Percentiles rank a stretch among this genome's conserved stretches.
These are phyloP conservation scores for Trichoderma sp. DNA, from an alignment of 2,329 filamentous ascomycete species.

Conservation along the genomic window DNA sequence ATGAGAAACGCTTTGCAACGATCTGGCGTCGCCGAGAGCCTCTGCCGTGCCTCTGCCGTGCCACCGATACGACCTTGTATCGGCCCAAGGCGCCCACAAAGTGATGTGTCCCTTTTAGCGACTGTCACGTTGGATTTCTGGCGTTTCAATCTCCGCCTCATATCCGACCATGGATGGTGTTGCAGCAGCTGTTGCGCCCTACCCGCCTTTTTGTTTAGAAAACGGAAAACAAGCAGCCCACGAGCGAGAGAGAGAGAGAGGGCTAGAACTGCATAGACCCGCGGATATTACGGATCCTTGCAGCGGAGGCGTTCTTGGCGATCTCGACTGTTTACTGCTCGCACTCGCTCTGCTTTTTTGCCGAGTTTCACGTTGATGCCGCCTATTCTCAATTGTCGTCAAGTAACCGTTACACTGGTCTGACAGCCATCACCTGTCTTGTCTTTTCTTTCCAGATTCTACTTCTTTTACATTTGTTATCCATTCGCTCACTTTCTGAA, in stretches of 20 bases:
- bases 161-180: slow-evolving; percentile 3
- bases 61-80: neutral
- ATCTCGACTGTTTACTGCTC: neutral
- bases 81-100: neutral
- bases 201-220: neutral
- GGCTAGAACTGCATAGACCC: neutral
- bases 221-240: neutral
- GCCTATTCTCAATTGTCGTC: too few relatives aligned
- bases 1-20: slow-evolving; percentile 21
- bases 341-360: neutral
- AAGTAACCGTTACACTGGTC: slow-evolving; percentile 21
- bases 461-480: neutral
- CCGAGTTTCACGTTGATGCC: neutral
- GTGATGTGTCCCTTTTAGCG: slow-evolving; percentile 1
- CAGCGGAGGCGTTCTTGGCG: neutral
- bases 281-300: neutral
- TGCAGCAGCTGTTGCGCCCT: neutral
- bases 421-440: slow-evolving; percentile 18
- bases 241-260: neutral
- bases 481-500: neutral
- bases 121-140: neutral
- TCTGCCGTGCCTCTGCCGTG: neutral
- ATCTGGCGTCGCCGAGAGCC: neutral
- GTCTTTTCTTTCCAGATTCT: neutral
- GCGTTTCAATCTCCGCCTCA: slow-evolving; percentile 11